These are phyloP conservation scores for Lachnellula suecica DNA, from an alignment of 2,329 filamentous ascomycete species.

Conservation along the genomic window DNA sequence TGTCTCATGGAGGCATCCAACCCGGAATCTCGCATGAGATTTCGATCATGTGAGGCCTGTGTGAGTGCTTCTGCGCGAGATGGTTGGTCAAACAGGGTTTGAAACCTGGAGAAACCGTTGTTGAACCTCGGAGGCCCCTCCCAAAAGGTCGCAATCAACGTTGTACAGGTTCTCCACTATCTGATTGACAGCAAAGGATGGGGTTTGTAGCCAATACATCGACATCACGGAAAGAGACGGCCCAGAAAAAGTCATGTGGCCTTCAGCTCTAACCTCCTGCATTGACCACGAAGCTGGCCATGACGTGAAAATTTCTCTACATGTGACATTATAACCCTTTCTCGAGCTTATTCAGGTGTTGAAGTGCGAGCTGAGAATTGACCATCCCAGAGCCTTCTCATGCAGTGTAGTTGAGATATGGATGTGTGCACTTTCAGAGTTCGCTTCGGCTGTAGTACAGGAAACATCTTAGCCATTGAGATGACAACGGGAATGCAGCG, in stretches of 20 bases:
- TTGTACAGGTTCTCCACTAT: neutral
- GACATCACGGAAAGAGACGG: constrained; percentile 17
- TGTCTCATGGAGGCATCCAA: constrained; percentile 11
- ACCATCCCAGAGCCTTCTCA: neutral
- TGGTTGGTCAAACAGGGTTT: constrained; percentile 21
- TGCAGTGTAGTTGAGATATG: constrained; percentile 1
- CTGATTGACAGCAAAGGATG: constrained; percentile 9
- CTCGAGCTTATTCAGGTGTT: neutral
- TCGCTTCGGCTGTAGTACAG: neutral
- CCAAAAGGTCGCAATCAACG: neutral
- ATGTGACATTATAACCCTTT: neutral
- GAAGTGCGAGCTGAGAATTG: neutral
- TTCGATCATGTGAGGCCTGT: constrained; percentile 32
- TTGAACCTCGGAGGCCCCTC: constrained; percentile 9
- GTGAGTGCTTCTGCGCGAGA: constrained; percentile 21
- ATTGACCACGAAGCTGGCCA: neutral
- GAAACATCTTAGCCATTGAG: constrained; percentile 13
- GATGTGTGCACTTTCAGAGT: constrained; percentile 1
- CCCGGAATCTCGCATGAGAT: constrained; percentile 29
- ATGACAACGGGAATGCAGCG: constrained; percentile 18
- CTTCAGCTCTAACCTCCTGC: neutral
- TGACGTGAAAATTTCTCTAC: neutral
- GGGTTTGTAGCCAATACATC: constrained; percentile 24
- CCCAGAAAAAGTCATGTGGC: constrained; percentile 3
- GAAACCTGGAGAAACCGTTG: constrained; percentile 16